Evolutionary conservation across 2,329 filamentous ascomycete species (phyloP).

Genomic region (Hawksworthiomyces lignivorus): DNA sequence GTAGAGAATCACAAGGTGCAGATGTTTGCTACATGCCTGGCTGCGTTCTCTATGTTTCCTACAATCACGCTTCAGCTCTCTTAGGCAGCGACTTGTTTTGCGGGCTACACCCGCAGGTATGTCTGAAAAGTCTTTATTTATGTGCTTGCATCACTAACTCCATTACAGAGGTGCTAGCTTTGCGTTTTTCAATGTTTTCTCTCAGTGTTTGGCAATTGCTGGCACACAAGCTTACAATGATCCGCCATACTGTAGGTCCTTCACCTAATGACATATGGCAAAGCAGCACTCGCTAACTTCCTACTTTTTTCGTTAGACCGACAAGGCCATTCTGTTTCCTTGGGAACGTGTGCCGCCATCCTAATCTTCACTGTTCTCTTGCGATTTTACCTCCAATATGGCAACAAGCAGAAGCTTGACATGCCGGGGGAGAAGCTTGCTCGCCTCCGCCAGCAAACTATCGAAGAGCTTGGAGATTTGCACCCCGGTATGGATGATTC

Average conservation of each 20-base stretch:
- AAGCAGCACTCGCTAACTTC: too few relatives aligned
- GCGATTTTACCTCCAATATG: slow-evolving; percentile 1
- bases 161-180: background rate
- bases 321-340: background rate
- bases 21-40: slow-evolving; percentile 3
- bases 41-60: background rate
- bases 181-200: background rate
- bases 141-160: too few relatives aligned
- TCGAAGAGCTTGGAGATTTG: background rate
- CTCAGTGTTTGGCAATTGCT: background rate
- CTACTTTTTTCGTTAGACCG: too few relatives aligned
- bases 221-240: slow-evolving; percentile 1
- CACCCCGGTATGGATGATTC: too few relatives aligned
- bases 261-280: too few relatives aligned
- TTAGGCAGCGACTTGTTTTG: background rate
- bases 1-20: slow-evolving; percentile 13
- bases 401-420: background rate
- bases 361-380: slow-evolving; percentile 1
- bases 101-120: background rate
- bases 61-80: slow-evolving; percentile 1
- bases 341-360: background rate
- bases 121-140: too few relatives aligned
- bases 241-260: slow-evolving; percentile 1
- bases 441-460: background rate
- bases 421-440: background rate